These are phyloP conservation scores for Carex pumila DNA, from an alignment of 176 grass and related monocot species.

Conservation along the genomic window DNA sequence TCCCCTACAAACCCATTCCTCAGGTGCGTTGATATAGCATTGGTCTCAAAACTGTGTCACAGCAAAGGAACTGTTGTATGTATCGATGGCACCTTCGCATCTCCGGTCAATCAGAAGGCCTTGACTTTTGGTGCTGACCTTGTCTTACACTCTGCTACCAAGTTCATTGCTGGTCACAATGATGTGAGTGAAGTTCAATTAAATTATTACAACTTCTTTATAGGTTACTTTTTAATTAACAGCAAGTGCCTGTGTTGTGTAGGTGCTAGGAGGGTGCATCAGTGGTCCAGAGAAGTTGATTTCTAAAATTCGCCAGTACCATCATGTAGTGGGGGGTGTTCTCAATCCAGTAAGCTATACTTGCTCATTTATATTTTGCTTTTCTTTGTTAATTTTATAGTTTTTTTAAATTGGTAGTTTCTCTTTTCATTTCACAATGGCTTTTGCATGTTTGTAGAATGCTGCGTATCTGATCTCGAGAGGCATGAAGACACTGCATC, in stretches of 20 bases:
- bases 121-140: conserved; percentile 90
- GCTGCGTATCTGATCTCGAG: conserved; percentile 86
- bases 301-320: conserved; percentile 45
- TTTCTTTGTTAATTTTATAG: not conserved
- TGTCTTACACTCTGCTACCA: conserved; percentile 94
- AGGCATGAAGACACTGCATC: conserved; percentile 99
- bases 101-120: conserved; percentile 98
- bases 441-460: conserved; percentile 52
- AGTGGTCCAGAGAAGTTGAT: conserved; percentile 48
- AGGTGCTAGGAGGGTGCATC: conserved; percentile 74
- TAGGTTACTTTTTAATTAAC: not conserved
- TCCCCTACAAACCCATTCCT: conserved; percentile 99
- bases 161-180: conserved; percentile 97
- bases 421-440: not conserved
- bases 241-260: not conserved
- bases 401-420: not conserved
- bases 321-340: conserved; percentile 69
- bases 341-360: conserved; percentile 61
- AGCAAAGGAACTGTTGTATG: conserved; percentile 87
- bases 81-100: conserved; percentile 96
- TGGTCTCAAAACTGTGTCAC: conserved; percentile 90
- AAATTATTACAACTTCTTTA: not conserved
- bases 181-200: conserved; percentile 50
- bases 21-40: conserved; percentile 85
- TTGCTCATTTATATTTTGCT: not conserved